Evolutionary conservation across 345 rosid genomes (phyloP).

Genomic region (Ricinus communis): DNA sequence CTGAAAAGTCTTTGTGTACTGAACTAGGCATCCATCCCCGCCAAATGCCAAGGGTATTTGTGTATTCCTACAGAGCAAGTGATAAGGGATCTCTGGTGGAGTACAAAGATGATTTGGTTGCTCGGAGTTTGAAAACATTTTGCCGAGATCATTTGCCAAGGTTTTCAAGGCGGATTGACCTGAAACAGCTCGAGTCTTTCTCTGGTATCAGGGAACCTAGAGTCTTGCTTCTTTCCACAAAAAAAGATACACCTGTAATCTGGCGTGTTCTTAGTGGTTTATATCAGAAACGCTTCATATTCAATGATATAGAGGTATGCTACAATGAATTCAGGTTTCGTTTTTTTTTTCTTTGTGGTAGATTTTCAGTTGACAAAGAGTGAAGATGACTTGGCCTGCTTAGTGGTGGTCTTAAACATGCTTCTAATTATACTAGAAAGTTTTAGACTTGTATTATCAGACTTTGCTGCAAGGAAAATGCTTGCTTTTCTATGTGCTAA

Average conservation of each 20-base stretch:
- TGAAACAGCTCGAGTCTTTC: constrained; percentile 38
- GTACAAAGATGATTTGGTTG: constrained; percentile 56
- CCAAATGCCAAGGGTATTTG: constrained; percentile 61
- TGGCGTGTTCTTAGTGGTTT: constrained; percentile 93
- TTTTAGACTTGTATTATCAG: background rate
- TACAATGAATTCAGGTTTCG: no score
- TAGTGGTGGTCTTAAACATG: no score
- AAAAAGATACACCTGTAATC: constrained; percentile 73
- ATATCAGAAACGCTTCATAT: constrained; percentile 55
- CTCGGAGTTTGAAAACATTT: constrained; percentile 58
- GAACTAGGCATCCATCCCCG: constrained; percentile 56
- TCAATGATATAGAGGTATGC: constrained; percentile 69
- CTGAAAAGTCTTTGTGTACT: constrained; percentile 66
- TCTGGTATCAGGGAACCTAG: constrained; percentile 42
- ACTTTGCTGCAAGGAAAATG: background rate
- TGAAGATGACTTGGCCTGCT: background rate
- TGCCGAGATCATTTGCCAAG: constrained; percentile 81
- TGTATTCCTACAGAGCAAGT: constrained; percentile 53
- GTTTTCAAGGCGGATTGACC: constrained; percentile 60
- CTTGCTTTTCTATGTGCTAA: background rate
- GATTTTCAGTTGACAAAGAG: background rate
- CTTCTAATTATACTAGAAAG: background rate
- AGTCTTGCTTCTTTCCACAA: constrained; percentile 82
- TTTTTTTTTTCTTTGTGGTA: no score
- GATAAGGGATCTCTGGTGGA: constrained; percentile 69